Evolutionary conservation across 257 asterid genomes (phyloP).

Genomic region (Echium plantagineum): DNA sequence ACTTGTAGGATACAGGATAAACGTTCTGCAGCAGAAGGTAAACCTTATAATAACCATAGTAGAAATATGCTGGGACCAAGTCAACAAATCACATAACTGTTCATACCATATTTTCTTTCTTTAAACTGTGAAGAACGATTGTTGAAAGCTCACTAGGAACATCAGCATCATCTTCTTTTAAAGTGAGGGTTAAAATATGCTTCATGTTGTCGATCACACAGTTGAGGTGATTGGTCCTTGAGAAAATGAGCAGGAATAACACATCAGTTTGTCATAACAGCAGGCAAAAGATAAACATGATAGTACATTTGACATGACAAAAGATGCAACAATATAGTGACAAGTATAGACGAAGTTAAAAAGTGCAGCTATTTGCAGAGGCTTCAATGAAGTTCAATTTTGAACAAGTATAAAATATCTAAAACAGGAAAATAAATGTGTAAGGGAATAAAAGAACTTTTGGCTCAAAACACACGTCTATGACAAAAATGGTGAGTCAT

Average conservation of each 20-base stretch:
- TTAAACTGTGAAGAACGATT: constrained; percentile 43
- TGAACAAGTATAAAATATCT: background rate
- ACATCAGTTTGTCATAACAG: constrained; percentile 3
- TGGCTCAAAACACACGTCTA: background rate
- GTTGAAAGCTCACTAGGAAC: constrained; percentile 40
- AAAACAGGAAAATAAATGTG: background rate
- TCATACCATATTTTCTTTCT: constrained; percentile 38
- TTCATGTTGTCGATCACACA: constrained; percentile 33
- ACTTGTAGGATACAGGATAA: constrained; percentile 10
- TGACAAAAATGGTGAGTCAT: too few species aligned
- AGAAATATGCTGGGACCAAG: background rate
- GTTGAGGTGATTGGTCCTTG: constrained; percentile 33
- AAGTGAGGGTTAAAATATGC: constrained; percentile 34
- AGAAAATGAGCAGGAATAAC: constrained; percentile 12
- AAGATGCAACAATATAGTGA: background rate
- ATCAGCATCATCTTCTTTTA: constrained; percentile 40
- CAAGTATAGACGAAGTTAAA: background rate
- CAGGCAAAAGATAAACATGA: background rate
- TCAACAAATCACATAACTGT: background rate
- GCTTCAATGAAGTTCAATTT: too few species aligned
- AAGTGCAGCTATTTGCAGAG: too few species aligned
- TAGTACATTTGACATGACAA: constrained; percentile 1
- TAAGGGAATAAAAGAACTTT: background rate
- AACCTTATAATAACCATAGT: background rate
- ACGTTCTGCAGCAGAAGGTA: constrained; percentile 14